Evolutionary conservation across 2,329 filamentous ascomycete species (phyloP).

Genomic region (Cryphonectria parasitica): DNA sequence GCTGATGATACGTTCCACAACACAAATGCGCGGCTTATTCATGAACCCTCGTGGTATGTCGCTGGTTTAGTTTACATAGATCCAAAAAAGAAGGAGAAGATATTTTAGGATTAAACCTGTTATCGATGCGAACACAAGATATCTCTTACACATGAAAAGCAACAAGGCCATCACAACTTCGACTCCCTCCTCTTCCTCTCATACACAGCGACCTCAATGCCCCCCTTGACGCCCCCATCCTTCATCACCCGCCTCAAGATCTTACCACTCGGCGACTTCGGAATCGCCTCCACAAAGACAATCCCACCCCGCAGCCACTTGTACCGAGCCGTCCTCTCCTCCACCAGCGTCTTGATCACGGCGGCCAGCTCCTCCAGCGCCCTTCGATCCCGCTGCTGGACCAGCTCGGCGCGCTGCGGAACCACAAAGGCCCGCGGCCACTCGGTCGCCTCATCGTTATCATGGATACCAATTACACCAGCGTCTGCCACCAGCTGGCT

Average conservation of each 20-base stretch:
- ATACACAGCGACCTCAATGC: constrained; percentile 44
- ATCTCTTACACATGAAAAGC: background rate
- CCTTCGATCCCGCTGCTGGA: constrained; percentile 36
- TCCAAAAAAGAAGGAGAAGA: background rate
- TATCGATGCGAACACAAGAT: background rate
- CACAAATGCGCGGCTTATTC: background rate
- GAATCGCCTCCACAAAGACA: constrained; percentile 67
- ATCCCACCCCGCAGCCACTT: constrained; percentile 73
- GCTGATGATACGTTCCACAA: background rate
- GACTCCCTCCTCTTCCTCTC: constrained; percentile 60
- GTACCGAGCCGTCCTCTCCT: constrained; percentile 61
- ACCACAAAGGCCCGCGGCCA: constrained; percentile 60
- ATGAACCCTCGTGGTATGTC: background rate
- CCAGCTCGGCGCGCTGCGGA: constrained; percentile 32
- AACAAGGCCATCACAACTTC: constrained; percentile 52
- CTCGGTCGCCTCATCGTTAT: constrained; percentile 61
- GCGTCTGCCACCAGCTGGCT: constrained; percentile 49
- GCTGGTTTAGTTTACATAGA: background rate
- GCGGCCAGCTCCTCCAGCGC: constrained; percentile 50
- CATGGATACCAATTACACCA: constrained; percentile 60
- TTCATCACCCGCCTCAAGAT: constrained; percentile 47
- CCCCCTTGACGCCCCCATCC: constrained; percentile 41
- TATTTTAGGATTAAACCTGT: background rate
- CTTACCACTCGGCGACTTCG: constrained; percentile 66
- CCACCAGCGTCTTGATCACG: constrained; percentile 61